Evolutionary conservation across 2,329 filamentous ascomycete genomes (phyloP), one percentile per base, ranked within the genome.

Genomic region (Calonectria montana): DNA sequence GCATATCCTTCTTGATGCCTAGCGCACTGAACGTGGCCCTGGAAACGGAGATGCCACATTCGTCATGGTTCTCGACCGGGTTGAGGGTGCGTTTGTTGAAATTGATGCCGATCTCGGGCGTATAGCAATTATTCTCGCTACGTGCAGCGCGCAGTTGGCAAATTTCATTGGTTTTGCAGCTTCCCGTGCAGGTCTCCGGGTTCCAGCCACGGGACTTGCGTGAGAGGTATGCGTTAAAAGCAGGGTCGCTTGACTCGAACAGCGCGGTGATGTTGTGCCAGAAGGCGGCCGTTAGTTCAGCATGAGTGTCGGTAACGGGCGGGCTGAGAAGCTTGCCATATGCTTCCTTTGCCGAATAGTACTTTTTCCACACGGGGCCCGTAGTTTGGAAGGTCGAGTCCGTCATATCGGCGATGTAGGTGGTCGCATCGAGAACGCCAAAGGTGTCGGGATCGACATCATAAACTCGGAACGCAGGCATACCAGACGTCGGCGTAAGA

Each of bases 381-480:
- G 80, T 75, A 0, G 81, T 81, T 70, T 87, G 84, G 75, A 86
- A 90, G 10, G 80, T 77, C 0, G 86, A 79, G 43, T 84, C 80
- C 48, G 78, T 83, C 81, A 89, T 87, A 77, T 91, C 86, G 67
- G 89, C 87, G 25, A 87, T 86, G 80, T 91, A 91, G 1, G 86
- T 87, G 4, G 85, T 88, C 37, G 83, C 82, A 67, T 91, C 90
- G 1, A 91, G 80, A 10, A 91, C 83, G 50, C 82, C 88, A 74
- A 88, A 91, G 1, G 89, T 91, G 10, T 85, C 85, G 0, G 90
- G 87, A 76, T 91, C 89, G 68, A 91, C 85, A 18, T 87, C 84
- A 81, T 91, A 91, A 48, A 91, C 85, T 59, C 88, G 87, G 81
- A 91, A 91, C 4, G 89, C 85, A 1, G 90, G 88, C 73, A 88